Percentiles rank a stretch among this genome's conserved stretches.
Conservation (phyloP, 169 alveolate genomes). For the Eimeria maxima region DNA sequence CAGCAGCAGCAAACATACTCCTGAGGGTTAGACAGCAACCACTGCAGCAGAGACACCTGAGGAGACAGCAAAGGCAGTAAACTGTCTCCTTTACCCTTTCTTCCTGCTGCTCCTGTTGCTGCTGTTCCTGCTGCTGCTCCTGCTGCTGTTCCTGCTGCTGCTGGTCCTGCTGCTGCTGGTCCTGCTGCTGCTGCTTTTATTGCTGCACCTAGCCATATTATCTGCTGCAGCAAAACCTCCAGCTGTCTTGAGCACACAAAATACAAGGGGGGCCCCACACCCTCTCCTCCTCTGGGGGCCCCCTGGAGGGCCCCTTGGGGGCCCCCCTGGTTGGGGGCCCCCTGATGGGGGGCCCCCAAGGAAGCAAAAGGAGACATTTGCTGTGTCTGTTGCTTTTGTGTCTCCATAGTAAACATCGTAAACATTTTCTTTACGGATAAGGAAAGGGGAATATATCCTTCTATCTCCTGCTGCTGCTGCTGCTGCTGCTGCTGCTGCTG, state of each 20-base stretch:
- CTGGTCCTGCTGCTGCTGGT: neutral
- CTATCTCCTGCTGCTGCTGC: constrained; percentile 44
- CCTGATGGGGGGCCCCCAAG: too few relatives aligned
- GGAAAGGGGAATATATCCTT: neutral
- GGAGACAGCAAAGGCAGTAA: constrained; percentile 19
- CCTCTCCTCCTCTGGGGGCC: neutral
- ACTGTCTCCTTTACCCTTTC: neutral
- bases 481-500: constrained; percentile 32
- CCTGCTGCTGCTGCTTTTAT: neutral
- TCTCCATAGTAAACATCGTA: neutral
- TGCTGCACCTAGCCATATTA: neutral
- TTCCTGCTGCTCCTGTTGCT: too few relatives aligned
- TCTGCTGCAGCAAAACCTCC: constrained; percentile 12
- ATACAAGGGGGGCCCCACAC: neutral
- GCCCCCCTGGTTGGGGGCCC: too few relatives aligned
- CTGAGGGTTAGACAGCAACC: constrained; percentile 36
- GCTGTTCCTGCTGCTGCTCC: too few relatives aligned
- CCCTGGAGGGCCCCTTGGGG: too few relatives aligned
- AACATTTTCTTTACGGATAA: neutral
- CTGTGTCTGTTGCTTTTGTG: neutral
- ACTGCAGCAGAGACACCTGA: constrained; percentile 68
- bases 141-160: too few relatives aligned
- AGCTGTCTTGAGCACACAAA: constrained; percentile 35
- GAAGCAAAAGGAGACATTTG: too few relatives aligned
- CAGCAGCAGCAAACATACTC: constrained; percentile 39